These are phyloP conservation scores for Clausena lansium DNA, from an alignment of 345 rosid species.

Conservation along the genomic window DNA sequence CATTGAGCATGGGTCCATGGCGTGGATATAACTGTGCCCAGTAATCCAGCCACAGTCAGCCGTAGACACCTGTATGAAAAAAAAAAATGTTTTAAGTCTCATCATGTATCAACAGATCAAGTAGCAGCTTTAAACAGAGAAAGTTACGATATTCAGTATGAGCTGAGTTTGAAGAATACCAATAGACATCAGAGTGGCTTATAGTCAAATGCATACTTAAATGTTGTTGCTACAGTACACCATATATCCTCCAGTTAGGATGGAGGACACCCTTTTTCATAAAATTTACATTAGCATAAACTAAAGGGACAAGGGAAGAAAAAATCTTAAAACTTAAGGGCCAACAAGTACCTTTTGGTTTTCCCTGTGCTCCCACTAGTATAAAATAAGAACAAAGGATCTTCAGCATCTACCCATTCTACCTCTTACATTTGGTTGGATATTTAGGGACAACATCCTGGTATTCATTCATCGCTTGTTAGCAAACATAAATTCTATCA, in stretches of 20 bases:
- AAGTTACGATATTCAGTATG: slow-evolving; percentile 8
- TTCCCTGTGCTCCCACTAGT: slow-evolving; percentile 99
- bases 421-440: slow-evolving; percentile 80
- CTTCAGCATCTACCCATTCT: slow-evolving; percentile 99
- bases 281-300: slow-evolving; percentile 24
- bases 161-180: slow-evolving; percentile 45
- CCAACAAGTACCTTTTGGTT: slow-evolving; percentile 78
- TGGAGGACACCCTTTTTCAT: slow-evolving; percentile 84
- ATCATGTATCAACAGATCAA: not conserved
- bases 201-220: slow-evolving; percentile 97
- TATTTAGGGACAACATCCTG: slow-evolving; percentile 83
- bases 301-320: slow-evolving; percentile 6
- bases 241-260: slow-evolving; percentile 99
- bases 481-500: slow-evolving; percentile 3
- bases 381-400: slow-evolving; percentile 88
- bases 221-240: slow-evolving; percentile 90
- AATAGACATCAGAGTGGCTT: slow-evolving; percentile 85
- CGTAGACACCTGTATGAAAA: slow-evolving; percentile 77
- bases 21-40: slow-evolving; percentile 96
- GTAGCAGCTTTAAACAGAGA: too few species aligned
- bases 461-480: slow-evolving; percentile 17
- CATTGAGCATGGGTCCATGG: slow-evolving; percentile 98
- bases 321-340: slow-evolving; percentile 9
- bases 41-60: slow-evolving; percentile 99
- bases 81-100: not conserved